A percentile compares a stretch with the other conserved stretches of the same genome.
These are phyloP conservation scores for Huntiella bhutanensis DNA, from an alignment of 2,329 filamentous ascomycete genomes.

Conservation along the genomic window DNA sequence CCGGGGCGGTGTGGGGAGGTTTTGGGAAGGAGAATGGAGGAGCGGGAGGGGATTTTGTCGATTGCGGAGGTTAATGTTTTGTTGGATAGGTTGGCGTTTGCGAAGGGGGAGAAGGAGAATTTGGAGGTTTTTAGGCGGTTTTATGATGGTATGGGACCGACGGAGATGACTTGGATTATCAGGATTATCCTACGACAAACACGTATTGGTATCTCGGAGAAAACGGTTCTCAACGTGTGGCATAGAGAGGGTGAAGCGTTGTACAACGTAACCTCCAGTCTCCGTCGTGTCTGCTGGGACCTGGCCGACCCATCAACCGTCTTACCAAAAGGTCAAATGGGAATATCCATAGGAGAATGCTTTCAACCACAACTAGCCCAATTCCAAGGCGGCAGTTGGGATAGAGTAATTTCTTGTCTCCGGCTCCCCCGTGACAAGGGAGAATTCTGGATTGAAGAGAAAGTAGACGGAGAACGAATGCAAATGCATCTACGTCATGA, in stretches of 20 bases:
- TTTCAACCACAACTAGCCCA: slow-evolving; percentile 92
- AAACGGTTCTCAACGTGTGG: slow-evolving; percentile 70
- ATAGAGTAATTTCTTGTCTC: slow-evolving; percentile 55
- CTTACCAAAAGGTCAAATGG: slow-evolving; percentile 55
- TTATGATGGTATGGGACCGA: slow-evolving; percentile 78
- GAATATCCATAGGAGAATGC: slow-evolving; percentile 73
- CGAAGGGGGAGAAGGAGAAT: slow-evolving; percentile 68
- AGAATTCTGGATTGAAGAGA: slow-evolving; percentile 94
- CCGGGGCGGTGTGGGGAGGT: slow-evolving; percentile 76
- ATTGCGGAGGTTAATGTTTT: slow-evolving; percentile 79
- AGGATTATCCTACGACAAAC: slow-evolving; percentile 74
- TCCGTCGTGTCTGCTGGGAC: slow-evolving; percentile 89
- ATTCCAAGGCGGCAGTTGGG: slow-evolving; percentile 57
- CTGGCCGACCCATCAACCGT: slow-evolving; percentile 54
- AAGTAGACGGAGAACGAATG: slow-evolving; percentile 91
- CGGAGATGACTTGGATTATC: slow-evolving; percentile 87
- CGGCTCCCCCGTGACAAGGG: slow-evolving; percentile 48
- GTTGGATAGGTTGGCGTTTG: slow-evolving; percentile 58
- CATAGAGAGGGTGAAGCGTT: slow-evolving; percentile 58
- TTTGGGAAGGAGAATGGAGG: slow-evolving; percentile 63
- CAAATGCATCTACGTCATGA: slow-evolving; percentile 83
- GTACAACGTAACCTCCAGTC: slow-evolving; percentile 79
- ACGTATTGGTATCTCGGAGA: slow-evolving; percentile 62
- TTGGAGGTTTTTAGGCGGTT: slow-evolving; percentile 64
- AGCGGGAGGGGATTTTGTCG: slow-evolving; percentile 55